phyloP scores from a whole-genome alignment of 1,139 yeast genomes.

The Hyphopichia wangnamkhiaoensis region DNA sequence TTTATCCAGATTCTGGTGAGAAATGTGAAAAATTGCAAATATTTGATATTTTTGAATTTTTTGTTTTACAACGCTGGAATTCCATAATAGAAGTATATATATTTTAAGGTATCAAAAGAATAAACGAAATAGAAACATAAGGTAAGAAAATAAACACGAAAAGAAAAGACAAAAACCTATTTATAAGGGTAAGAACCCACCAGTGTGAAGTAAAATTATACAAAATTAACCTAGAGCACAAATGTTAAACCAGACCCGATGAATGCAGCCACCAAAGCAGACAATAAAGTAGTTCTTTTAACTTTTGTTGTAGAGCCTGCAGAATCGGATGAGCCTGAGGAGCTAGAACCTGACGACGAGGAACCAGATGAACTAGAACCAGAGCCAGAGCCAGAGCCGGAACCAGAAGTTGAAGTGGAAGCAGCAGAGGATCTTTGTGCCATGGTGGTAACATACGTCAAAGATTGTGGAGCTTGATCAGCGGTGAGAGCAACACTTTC shows the following conservation, averaged over 20 bases:
- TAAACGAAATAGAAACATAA: no score
- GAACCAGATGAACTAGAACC: slow-evolving; percentile 7
- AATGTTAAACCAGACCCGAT: slow-evolving; percentile 1
- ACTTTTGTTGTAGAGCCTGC: background rate
- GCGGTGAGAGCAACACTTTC: slow-evolving; percentile 6
- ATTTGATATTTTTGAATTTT: no score
- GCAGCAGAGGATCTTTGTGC: slow-evolving; percentile 8
- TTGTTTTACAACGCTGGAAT: no score
- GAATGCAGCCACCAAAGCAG: slow-evolving; percentile 4
- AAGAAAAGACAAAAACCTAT: background rate
- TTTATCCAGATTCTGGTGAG: background rate
- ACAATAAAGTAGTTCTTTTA: background rate
- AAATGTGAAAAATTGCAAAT: background rate
- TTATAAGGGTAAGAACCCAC: no score
- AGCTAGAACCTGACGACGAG: slow-evolving; percentile 1
- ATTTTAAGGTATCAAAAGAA: background rate
- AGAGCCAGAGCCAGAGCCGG: slow-evolving; percentile 10
- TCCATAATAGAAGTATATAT: no score
- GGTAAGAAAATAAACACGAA: no score
- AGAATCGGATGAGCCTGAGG: slow-evolving; percentile 2
- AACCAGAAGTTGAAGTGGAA: slow-evolving; percentile 4
- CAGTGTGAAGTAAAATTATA: no score
- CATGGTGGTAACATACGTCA: slow-evolving; percentile 9
- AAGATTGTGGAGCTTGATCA: slow-evolving; percentile 11
- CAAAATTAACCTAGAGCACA: no score